A percentile compares a stretch with the other conserved stretches of the same genome.
These are phyloP conservation scores for Verbena officinalis DNA, from an alignment of 257 asterid genomes.

Conservation along the genomic window DNA sequence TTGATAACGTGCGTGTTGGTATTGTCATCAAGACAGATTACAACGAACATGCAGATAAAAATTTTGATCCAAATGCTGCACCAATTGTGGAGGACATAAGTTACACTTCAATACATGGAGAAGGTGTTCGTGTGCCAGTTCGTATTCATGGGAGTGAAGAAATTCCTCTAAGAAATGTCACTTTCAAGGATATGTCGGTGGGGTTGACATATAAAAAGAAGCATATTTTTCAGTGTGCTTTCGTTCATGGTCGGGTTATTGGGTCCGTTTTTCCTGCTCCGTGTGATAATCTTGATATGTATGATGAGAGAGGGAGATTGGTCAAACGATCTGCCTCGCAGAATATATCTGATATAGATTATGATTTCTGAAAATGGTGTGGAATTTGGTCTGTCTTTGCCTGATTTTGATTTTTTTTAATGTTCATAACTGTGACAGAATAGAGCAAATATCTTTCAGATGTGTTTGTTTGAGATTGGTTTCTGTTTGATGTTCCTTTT, in stretches of 20 bases:
- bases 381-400: neutral
- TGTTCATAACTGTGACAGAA: too few species aligned
- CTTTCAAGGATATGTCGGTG: slow-evolving; percentile 73
- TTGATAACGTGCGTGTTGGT: slow-evolving; percentile 91
- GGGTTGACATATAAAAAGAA: slow-evolving; percentile 85
- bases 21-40: slow-evolving; percentile 91
- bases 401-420: slow-evolving; percentile 27
- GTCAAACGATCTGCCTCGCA: slow-evolving; percentile 54
- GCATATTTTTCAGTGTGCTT: slow-evolving; percentile 87
- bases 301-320: slow-evolving; percentile 68
- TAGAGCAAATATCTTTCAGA: too few species aligned
- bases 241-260: slow-evolving; percentile 77
- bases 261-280: slow-evolving; percentile 87
- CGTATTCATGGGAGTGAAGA: slow-evolving; percentile 80
- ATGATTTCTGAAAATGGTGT: slow-evolving; percentile 64
- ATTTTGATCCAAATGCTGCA: slow-evolving; percentile 69
- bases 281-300: slow-evolving; percentile 75
- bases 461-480: too few species aligned
- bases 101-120: slow-evolving; percentile 70
- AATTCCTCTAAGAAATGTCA: slow-evolving; percentile 66
- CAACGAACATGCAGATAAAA: slow-evolving; percentile 86
- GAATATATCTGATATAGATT: slow-evolving; percentile 80
- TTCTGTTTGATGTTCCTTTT: neutral
- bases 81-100: slow-evolving; percentile 76
- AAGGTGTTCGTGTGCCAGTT: slow-evolving; percentile 94